Evolutionary conservation across 1,139 yeast species (phyloP), one percentile per base, ranked within the genome.

Genomic region (Diutina sp.): DNA sequence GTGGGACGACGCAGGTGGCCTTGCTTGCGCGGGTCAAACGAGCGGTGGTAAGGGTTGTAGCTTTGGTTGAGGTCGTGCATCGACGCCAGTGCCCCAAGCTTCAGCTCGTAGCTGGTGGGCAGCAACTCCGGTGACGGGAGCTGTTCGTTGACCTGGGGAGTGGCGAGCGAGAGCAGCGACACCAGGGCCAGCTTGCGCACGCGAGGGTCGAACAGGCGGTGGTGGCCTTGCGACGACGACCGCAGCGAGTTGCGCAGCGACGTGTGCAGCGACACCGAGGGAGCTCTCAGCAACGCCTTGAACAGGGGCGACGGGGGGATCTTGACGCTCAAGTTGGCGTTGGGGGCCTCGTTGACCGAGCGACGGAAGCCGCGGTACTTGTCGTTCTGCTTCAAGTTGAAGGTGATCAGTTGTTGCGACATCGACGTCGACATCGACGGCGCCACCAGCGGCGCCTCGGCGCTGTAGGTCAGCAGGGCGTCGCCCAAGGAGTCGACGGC

Each of bases 281-380:
- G 53, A 4, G 53, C 11, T 14, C 18, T n/a, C 28, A 32, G 32
- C 21, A 50, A 16, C n/a, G n/a, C 32, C 32, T 50, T 38, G 44
- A 50, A 50, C 53, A 50, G 53, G 18, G 53, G 53, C 53, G 25
- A 18, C 7, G 32, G 44, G 25, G 74, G 73, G 54, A 70, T 63
- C 50, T 63, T 61, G 48, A 71, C 67, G 21, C 67, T 63, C 47
- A 71, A 66, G 47, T 72, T 72, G 2, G 60, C 45, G 38, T 60
- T 58, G 14, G 65, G 62, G 18, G 64, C 61, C 54, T 67, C 68
- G 44, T 64, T 61, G 6, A 67, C 66, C 56, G 71, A 69, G 67
- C 80, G 72, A 69, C 80, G 74, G 65, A 76, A 76, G 0, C 80
- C 80, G 59, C 66, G 70, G 63, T 76, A 76, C 60, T 74, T 76